A percentile compares a stretch with the other conserved stretches of the same genome.
phyloP scores from a whole-genome alignment of 306 rosid species.

The Lupinus albus region DNA sequence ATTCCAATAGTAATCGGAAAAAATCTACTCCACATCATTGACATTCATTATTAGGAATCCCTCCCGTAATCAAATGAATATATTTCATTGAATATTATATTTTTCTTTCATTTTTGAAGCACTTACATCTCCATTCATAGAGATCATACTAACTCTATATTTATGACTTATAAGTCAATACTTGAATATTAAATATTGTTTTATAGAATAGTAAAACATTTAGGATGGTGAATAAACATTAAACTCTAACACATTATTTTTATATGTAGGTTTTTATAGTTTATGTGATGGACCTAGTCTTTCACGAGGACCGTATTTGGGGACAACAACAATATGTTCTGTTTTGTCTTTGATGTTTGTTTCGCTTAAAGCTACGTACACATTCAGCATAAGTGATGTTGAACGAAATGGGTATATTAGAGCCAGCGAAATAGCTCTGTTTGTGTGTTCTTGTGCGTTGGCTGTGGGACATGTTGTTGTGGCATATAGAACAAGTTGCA shows the following conservation, averaged over 20 bases:
- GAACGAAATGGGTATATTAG: constrained; percentile 48
- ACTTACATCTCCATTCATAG: too few relatives aligned
- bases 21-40: too few relatives aligned
- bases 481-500: constrained; percentile 95
- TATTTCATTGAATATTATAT: too few relatives aligned
- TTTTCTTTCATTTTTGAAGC: too few relatives aligned
- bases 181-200: too few relatives aligned
- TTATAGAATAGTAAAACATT: too few relatives aligned
- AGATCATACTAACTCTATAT: too few relatives aligned
- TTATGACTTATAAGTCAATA: too few relatives aligned
- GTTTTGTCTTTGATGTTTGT: constrained; percentile 73
- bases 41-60: too few relatives aligned
- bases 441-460: constrained; percentile 69
- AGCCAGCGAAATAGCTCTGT: constrained; percentile 64
- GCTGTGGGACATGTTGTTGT: constrained; percentile 82
- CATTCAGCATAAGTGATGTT: constrained; percentile 46
- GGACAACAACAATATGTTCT: constrained; percentile 74
- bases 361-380: constrained; percentile 73
- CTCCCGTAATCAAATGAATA: too few relatives aligned
- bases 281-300: constrained; percentile 85
- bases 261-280: constrained; percentile 74
- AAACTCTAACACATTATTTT: neutral
- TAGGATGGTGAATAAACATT: too few relatives aligned
- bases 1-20: too few relatives aligned
- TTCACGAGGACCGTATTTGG: constrained; percentile 84